Conservation (phyloP, 441 rosid species). For the Corymbia citriodora region DNA sequence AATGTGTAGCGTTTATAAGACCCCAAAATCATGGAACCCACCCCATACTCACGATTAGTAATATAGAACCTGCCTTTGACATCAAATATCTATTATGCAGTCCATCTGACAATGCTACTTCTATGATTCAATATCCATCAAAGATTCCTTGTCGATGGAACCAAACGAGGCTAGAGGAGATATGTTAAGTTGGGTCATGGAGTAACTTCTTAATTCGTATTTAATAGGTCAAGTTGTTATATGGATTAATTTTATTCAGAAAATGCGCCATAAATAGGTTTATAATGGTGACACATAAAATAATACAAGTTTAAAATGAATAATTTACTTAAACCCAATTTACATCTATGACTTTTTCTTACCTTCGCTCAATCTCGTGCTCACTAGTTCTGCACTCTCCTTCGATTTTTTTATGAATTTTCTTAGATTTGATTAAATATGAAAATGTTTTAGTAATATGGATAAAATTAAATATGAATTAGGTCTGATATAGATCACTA, state of each 20-base stretch:
- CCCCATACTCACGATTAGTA: background rate
- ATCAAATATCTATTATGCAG: background rate
- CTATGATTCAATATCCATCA: background rate
- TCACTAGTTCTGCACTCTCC: background rate
- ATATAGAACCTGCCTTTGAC: background rate
- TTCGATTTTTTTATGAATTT: background rate
- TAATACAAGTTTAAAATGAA: background rate
- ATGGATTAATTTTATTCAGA: too few relatives aligned
- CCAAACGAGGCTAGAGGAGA: background rate
- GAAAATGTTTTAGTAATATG: background rate
- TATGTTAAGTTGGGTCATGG: background rate
- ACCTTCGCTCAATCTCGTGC: background rate
- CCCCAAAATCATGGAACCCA: background rate
- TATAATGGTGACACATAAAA: too few relatives aligned
- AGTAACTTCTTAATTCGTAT: background rate
- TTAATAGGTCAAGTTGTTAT: too few relatives aligned
- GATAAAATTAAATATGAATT: background rate
- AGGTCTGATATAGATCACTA: background rate
- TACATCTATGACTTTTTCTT: background rate
- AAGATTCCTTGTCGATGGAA: background rate
- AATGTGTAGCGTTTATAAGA: background rate
- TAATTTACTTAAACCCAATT: too few relatives aligned
- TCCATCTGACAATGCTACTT: background rate
- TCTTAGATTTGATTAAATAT: too few relatives aligned
- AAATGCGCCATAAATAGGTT: too few relatives aligned